Evolutionary conservation across 306 rosid genomes (phyloP), one percentile per base, ranked within the genome.

Genomic region (Malus fusca): DNA sequence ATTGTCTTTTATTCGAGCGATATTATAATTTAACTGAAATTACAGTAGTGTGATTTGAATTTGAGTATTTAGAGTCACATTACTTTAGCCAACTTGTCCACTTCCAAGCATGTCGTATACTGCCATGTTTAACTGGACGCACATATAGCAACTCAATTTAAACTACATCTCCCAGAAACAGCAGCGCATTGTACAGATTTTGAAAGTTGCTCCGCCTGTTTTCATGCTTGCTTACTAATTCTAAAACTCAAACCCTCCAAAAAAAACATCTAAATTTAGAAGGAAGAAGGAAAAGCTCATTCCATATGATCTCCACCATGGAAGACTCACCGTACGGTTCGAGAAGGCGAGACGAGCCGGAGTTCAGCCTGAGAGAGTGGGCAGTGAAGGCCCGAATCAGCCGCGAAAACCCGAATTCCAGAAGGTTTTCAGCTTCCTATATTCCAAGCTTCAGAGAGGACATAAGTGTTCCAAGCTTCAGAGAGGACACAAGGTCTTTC

Each of bases 391-490:
- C 87, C 30, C 73, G 80, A 68, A 77, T 86, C 73, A 69, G 78
- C 84, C 85, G 90, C 4, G 96, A 88, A 65, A 88, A 85, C 73
- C 83, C 82, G 5, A 84, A 81, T 72, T 87, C 97, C 2, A 86
- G 97, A 78, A 89, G 99, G 79, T 82, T 83, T 75, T 92, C 99
- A 25, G 93, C 96, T 62, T 92, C 99, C 22, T 84, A 88, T 59
- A 88, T 92, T 78, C 87, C 96, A 89, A 95, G 92, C 88, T 86
- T 89, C 68, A 84, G 95, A 77, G 97, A 95, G 81, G 99, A 95
- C 68, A 64, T 96, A 11, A 77, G 85, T n/a, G n/a, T 92, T 78
- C 87, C 96, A 89, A 95, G 92, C 88, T 86, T 89, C 68, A 84
- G 95, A 77, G 97, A 95, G 81, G 99, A 95, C 68, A 64, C 97